Percentiles rank a stretch among this genome's conserved stretches.
Conservation (phyloP, 2,329 filamentous ascomycete species). For the Exophiala phaeomuriformis region DNA sequence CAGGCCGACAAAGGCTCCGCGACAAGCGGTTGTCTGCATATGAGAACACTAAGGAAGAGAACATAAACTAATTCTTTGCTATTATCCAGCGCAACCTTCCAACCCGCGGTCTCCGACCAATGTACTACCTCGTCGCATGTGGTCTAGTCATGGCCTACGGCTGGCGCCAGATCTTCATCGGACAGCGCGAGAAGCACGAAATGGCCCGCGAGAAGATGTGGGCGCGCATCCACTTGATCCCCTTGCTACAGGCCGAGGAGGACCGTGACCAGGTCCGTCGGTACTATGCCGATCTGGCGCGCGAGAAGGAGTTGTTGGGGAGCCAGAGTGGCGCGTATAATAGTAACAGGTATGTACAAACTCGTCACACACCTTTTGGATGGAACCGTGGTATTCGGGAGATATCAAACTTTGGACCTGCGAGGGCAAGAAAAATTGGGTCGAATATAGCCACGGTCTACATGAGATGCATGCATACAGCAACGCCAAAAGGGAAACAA, state of each 20-base stretch:
- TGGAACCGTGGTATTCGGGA: too few relatives aligned
- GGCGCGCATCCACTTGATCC: constrained; percentile 90
- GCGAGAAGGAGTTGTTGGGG: constrained; percentile 86
- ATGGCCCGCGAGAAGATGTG: constrained; percentile 96
- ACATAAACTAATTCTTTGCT: neutral
- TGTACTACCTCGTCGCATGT: constrained; percentile 68
- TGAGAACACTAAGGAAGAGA: too few relatives aligned
- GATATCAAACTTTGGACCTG: too few relatives aligned
- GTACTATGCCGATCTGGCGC: constrained; percentile 74
- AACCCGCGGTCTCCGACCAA: constrained; percentile 78
- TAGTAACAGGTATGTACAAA: constrained; percentile 64
- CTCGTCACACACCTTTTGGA: too few relatives aligned
- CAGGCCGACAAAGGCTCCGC: too few relatives aligned
- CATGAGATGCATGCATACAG: neutral
- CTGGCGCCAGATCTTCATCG: constrained; percentile 77
- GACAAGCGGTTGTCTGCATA: too few relatives aligned
- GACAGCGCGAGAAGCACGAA: constrained; percentile 85
- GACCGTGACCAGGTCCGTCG: constrained; percentile 90
- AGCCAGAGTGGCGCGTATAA: constrained; percentile 80
- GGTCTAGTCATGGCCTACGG: constrained; percentile 78
- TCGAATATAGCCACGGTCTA: neutral
- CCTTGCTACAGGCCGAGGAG: constrained; percentile 89
- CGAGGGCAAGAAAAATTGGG: too few relatives aligned
- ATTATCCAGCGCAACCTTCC: constrained; percentile 76
- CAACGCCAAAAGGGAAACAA: neutral